A percentile compares a stretch with the other conserved stretches of the same genome.
These are phyloP conservation scores for Adansonia grandidieri DNA, from an alignment of 441 rosid genomes.

Conservation along the genomic window DNA sequence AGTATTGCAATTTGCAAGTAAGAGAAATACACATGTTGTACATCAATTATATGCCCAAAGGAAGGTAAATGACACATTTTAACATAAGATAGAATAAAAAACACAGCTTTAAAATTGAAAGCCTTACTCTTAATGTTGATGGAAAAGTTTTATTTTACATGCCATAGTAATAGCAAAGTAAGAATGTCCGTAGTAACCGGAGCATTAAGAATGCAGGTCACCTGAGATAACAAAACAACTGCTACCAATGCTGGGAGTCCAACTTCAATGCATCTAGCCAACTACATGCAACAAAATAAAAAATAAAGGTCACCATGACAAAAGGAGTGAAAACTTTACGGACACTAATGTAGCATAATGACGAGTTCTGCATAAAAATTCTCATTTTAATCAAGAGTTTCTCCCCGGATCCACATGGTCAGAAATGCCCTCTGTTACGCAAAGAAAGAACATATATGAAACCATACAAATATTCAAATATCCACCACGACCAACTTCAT, in stretches of 20 bases:
- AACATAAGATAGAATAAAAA: not conserved
- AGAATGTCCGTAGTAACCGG: slow-evolving; percentile 1
- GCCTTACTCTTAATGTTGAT: not conserved
- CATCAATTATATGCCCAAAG: not conserved
- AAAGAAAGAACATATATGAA: not conserved
- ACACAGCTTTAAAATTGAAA: not conserved
- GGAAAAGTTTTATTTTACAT: slow-evolving; percentile 5
- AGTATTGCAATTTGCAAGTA: not conserved
- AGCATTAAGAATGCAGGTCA: slow-evolving; percentile 26
- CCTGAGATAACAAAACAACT: slow-evolving; percentile 76
- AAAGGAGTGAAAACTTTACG: not conserved
- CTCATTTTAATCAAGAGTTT: slow-evolving; percentile 3
- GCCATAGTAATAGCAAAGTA: not conserved
- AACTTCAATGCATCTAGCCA: slow-evolving; percentile 78
- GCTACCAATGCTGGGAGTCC: slow-evolving; percentile 80
- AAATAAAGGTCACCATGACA: not conserved
- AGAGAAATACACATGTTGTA: not conserved
- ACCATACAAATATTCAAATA: not conserved
- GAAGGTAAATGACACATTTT: not conserved
- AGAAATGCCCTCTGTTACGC: not conserved
- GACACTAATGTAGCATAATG: not conserved
- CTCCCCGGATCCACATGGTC: not conserved
- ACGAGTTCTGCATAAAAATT: not conserved
- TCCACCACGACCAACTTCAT: not conserved
- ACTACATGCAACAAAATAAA: slow-evolving; percentile 41